Evolutionary conservation across 805 yeast genomes (phyloP), one percentile per base, ranked within the genome.

Genomic region (Pichia paraexigua): DNA sequence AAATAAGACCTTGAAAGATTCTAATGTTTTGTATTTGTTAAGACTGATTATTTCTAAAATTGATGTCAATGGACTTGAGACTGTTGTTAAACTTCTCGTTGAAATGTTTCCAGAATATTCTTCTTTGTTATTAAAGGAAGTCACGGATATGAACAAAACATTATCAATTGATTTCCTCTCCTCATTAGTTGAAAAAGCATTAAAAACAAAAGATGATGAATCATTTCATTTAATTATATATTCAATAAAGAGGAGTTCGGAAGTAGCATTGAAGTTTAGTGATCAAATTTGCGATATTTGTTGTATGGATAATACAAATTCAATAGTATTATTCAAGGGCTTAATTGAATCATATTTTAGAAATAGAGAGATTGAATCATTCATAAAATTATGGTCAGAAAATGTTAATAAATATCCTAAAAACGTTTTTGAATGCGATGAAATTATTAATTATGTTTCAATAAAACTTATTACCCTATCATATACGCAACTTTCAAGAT

Each of bases 341-440:
- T 37, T 65, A 15, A 49, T 66, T 46, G 65, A 69, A 17, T 76
- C 83, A 22, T 78, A 73, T 60, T 67, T 72, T 12, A 76, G 71
- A 57, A 82, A 82, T 5, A 78, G 91, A 71, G 88, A 83, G 50
- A 67, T 79, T 27, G 65, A 64, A 3, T 60, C 66, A 5, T 84
- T 84, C 56, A 68, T 79, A 47, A 62, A 68, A 9, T 56, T 72
- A 13, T 82, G 85, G 81, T 63, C 67, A 17, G 20, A 69, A 61
- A 11, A 20, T 1, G 27, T 45, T 8, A 40, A 45, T 13, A 25
- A 54, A 13, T 45, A 48, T 28, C 50, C 52, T 20, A 17, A 25
- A 4, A 25, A 28, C 2, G 28, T 53, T 12, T 41, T 61, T 20
- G 47, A 51, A 9, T 57, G 60, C 6, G 65, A 67, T 12, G 62